A percentile compares a stretch with the other conserved stretches of the same genome.
These are phyloP conservation scores for Eucalyptus virginea DNA, from an alignment of 345 rosid genomes.

Conservation along the genomic window DNA sequence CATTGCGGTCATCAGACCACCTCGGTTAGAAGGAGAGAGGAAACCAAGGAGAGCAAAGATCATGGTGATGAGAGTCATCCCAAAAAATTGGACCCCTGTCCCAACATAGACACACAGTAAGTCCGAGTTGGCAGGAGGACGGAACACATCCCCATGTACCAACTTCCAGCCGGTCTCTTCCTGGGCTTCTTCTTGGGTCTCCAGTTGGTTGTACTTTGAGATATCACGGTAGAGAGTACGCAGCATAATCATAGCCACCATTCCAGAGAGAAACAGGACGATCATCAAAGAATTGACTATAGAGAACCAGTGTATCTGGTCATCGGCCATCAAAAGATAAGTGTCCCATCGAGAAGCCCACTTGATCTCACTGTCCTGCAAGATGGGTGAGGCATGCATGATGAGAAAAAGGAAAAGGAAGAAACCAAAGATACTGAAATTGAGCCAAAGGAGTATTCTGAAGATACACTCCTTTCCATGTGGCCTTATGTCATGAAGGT, in stretches of 20 bases:
- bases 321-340: conserved; percentile 86
- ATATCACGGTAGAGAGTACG: conserved; percentile 87
- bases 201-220: conserved; percentile 88
- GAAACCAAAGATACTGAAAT: not conserved
- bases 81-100: conserved; percentile 83
- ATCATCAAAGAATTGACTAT: conserved; percentile 90
- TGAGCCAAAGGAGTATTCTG: not conserved
- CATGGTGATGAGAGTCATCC: conserved; percentile 86
- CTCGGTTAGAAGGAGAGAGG: conserved; percentile 89
- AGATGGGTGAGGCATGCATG: not conserved
- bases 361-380: conserved; percentile 79
- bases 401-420: not conserved
- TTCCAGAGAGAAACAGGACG: conserved; percentile 91
- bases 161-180: conserved; percentile 97
- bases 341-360: conserved; percentile 99
- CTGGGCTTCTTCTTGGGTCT: conserved; percentile 89
- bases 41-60: conserved; percentile 86
- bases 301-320: conserved; percentile 96
- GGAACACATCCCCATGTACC: conserved; percentile 91
- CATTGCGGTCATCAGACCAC: conserved; percentile 88
- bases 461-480: not conserved
- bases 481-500: not conserved
- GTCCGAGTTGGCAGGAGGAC: conserved; percentile 65
- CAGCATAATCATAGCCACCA: conserved; percentile 98
- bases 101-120: conserved; percentile 82